Evolutionary conservation across 177 flowering plant species (phyloP).

Genomic region (Vitis hybrid): DNA sequence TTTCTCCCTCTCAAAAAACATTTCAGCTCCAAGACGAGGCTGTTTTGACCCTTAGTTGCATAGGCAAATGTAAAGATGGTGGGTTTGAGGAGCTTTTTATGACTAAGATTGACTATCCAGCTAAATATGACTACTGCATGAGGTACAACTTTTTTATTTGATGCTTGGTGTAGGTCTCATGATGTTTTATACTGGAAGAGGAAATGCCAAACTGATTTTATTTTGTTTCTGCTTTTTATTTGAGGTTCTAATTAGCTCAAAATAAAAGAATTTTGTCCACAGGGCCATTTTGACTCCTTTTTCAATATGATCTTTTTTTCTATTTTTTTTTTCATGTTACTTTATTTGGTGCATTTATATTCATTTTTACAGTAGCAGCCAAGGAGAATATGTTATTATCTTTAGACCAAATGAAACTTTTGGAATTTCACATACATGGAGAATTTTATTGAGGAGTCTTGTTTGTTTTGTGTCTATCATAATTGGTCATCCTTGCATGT

Average conservation of each 20-base stretch:
- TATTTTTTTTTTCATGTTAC: neutral
- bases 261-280: neutral
- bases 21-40: slow-evolving; percentile 84
- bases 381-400: neutral
- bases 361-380: neutral
- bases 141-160: slow-evolving; percentile 40
- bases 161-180: neutral
- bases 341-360: neutral
- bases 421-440: neutral
- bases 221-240: neutral
- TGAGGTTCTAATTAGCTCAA: neutral
- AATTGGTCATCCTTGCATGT: too few species aligned
- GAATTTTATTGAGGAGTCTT: too few species aligned
- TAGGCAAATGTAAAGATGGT: slow-evolving; percentile 57
- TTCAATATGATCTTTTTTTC: neutral
- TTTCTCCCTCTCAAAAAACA: slow-evolving; percentile 1
- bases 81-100: slow-evolving; percentile 82
- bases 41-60: slow-evolving; percentile 56
- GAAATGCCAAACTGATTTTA: neutral
- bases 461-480: too few species aligned
- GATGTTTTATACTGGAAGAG: neutral
- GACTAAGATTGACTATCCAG: slow-evolving; percentile 73
- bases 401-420: neutral
- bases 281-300: neutral
- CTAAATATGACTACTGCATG: slow-evolving; percentile 77